phyloP scores from a whole-genome alignment of 805 yeast species.

The Candida xyloterini region DNA sequence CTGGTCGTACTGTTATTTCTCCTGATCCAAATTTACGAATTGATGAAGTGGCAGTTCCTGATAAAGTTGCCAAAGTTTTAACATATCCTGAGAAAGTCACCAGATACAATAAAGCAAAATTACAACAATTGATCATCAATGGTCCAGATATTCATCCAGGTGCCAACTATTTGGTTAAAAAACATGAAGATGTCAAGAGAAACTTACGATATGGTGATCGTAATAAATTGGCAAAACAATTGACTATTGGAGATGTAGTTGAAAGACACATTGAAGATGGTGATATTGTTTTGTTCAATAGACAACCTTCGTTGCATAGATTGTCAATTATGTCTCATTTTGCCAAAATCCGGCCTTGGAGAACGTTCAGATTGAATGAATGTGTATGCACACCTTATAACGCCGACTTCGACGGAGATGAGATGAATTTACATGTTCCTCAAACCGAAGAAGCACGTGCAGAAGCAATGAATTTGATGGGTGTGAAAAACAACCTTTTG shows the following conservation, averaged over 20 bases:
- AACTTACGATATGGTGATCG: constrained; percentile 89
- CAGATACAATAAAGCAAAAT: constrained; percentile 74
- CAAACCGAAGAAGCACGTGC: constrained; percentile 99
- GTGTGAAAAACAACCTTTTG: constrained; percentile 88
- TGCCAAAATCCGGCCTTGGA: constrained; percentile 96
- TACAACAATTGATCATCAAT: constrained; percentile 68
- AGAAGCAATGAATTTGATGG: constrained; percentile 98
- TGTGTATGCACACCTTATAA: constrained; percentile 99
- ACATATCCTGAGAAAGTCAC: constrained; percentile 96
- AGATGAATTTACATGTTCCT: constrained; percentile 98
- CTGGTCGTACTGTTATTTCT: constrained; percentile 96
- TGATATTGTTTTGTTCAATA: constrained; percentile 89
- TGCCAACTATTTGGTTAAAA: constrained; percentile 86
- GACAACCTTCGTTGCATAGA: constrained; percentile 97
- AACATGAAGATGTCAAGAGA: constrained; percentile 80
- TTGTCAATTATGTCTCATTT: constrained; percentile 91
- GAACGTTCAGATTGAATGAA: constrained; percentile 94
- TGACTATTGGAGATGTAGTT: constrained; percentile 86
- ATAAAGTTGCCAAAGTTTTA: constrained; percentile 89
- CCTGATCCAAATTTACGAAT: constrained; percentile 95
- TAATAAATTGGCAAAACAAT: constrained; percentile 65
- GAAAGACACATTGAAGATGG: constrained; percentile 98
- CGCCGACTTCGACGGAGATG: constrained; percentile 99
- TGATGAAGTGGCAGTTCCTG: constrained; percentile 98
- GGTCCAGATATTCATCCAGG: constrained; percentile 95